A percentile compares a stretch with the other conserved stretches of the same genome.
These are phyloP conservation scores for Rugosomyces carneus DNA, from an alignment of 1,284 basidiomycete species.

Conservation along the genomic window DNA sequence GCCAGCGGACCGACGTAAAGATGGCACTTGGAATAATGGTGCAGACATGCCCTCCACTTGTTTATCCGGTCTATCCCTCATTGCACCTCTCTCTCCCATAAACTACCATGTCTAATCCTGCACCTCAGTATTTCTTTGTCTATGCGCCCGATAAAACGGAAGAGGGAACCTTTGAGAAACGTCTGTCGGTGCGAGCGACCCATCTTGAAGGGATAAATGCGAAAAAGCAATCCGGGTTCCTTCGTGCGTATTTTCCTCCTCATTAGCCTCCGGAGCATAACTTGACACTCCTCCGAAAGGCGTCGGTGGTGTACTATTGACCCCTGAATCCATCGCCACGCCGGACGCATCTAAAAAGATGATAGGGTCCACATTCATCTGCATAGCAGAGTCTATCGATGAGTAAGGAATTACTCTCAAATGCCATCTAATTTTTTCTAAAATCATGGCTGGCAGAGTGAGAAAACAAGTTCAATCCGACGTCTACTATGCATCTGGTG, in stretches of 20 bases:
- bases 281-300: conserved; percentile 19
- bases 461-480: conserved; percentile 31
- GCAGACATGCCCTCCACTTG: neutral
- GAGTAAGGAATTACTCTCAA: conserved; percentile 24
- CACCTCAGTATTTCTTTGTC: conserved; percentile 38
- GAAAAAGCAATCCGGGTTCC: conserved; percentile 34
- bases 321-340: conserved; percentile 31
- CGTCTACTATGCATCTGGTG: conserved; percentile 34
- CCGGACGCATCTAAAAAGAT: conserved; percentile 33
- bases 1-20: neutral
- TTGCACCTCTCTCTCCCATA: neutral
- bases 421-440: neutral
- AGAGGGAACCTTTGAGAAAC: conserved; percentile 39
- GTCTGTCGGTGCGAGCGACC: conserved; percentile 39
- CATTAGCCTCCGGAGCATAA: neutral
- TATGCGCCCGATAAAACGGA: conserved; percentile 50
- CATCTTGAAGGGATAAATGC: conserved; percentile 39
- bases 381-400: conserved; percentile 34
- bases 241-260: conserved; percentile 30
- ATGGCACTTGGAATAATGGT: too few species aligned
- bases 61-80: neutral
- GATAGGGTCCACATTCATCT: conserved; percentile 37
- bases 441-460: conserved; percentile 22
- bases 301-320: conserved; percentile 31
- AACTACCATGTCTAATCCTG: conserved; percentile 10